A percentile compares a stretch with the other conserved stretches of the same genome.
phyloP scores from a whole-genome alignment of 306 rosid species.

The Lithocarpus polystachyus region DNA sequence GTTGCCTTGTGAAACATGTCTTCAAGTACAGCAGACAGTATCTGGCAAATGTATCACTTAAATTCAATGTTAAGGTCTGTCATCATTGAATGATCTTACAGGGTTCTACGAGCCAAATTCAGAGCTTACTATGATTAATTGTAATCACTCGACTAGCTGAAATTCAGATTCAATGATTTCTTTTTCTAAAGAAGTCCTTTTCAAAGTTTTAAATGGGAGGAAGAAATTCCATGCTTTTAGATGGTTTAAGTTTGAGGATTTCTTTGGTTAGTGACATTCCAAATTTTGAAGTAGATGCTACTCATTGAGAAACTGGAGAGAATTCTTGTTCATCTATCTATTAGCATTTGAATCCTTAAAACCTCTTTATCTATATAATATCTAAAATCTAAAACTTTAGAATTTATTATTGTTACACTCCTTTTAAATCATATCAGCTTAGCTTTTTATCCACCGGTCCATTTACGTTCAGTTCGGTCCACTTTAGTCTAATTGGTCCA shows the following conservation, averaged over 20 bases:
- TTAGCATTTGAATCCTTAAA: slow-evolving; percentile 24
- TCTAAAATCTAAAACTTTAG: too few species aligned
- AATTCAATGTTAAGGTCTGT: slow-evolving; percentile 58
- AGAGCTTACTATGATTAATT: neutral
- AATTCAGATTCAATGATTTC: neutral
- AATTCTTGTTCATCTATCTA: slow-evolving; percentile 69
- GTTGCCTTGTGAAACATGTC: slow-evolving; percentile 62
- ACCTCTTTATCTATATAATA: neutral
- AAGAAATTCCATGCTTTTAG: slow-evolving; percentile 72
- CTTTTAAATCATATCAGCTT: too few species aligned
- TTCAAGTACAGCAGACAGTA: slow-evolving; percentile 59
- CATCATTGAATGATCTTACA: slow-evolving; percentile 2
- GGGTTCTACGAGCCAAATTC: neutral
- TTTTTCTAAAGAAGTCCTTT: slow-evolving; percentile 4
- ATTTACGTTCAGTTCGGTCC: too few species aligned
- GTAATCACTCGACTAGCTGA: neutral
- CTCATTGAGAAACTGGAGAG: slow-evolving; percentile 69
- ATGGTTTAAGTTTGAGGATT: slow-evolving; percentile 63
- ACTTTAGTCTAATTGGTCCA: too few species aligned
- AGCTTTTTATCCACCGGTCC: too few species aligned
- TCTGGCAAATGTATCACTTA: slow-evolving; percentile 59
- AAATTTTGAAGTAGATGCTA: slow-evolving; percentile 77
- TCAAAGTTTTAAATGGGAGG: slow-evolving; percentile 52
- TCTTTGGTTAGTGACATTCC: slow-evolving; percentile 80
- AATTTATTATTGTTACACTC: too few species aligned